phyloP scores from a whole-genome alignment of 1,284 basidiomycete genomes.

The Anthracocystis setariae region DNA sequence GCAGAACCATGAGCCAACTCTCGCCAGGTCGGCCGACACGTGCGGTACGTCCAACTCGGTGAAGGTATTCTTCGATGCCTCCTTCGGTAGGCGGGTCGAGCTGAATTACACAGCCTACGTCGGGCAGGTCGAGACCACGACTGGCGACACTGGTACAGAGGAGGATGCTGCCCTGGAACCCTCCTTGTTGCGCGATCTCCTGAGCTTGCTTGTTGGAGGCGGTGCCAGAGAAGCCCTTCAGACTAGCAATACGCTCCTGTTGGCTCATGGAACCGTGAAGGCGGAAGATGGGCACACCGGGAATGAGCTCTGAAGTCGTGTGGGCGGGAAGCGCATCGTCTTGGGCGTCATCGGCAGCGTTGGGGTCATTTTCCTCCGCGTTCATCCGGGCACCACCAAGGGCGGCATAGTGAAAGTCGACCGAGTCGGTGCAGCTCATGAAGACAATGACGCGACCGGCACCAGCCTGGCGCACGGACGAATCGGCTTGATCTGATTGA shows the following conservation, averaged over 20 bases:
- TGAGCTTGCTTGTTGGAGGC: constrained; percentile 13
- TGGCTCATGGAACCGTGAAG: constrained; percentile 92
- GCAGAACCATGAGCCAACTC: constrained; percentile 90
- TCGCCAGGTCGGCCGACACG: constrained; percentile 88
- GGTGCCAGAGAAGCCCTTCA: constrained; percentile 78
- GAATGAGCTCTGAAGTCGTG: constrained; percentile 75
- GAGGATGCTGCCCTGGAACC: constrained; percentile 73
- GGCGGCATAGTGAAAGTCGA: constrained; percentile 96
- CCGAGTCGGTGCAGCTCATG: constrained; percentile 93
- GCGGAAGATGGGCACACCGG: constrained; percentile 82
- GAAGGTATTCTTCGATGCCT: constrained; percentile 94
- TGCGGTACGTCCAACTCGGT: constrained; percentile 95
- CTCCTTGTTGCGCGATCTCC: constrained; percentile 7
- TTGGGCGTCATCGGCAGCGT: constrained; percentile 47
- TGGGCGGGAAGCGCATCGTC: constrained; percentile 57
- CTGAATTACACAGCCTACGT: constrained; percentile 93
- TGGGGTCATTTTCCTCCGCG: constrained; percentile 40
- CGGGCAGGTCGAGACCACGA: constrained; percentile 93
- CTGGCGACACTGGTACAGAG: constrained; percentile 97
- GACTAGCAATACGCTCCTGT: constrained; percentile 80
- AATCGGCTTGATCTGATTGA: constrained; percentile 30
- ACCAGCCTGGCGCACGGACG: constrained; percentile 44
- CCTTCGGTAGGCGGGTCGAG: constrained; percentile 98
- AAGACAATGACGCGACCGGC: constrained; percentile 84
- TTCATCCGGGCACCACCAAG: constrained; percentile 82